A percentile compares a stretch with the other conserved stretches of the same genome.
Conservation (phyloP, 1,139 yeast species). For the Sugiyamaella novakii region DNA sequence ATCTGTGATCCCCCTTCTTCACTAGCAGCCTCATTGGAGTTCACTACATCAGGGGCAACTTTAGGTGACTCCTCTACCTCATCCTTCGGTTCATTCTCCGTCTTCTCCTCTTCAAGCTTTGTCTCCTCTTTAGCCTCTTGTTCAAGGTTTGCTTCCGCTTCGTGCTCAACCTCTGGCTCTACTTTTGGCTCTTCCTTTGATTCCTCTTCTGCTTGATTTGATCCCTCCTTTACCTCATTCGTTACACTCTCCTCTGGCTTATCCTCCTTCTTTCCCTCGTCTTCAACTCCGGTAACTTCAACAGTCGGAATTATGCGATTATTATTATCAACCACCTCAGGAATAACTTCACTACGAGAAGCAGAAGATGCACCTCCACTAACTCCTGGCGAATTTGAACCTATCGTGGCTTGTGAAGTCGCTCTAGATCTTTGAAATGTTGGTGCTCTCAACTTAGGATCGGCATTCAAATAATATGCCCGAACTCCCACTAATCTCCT, state of each 20-base stretch:
- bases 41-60: no score
- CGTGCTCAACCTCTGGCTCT: slow-evolving; percentile 12
- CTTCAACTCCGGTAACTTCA: slow-evolving; percentile 11
- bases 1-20: no score
- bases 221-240: slow-evolving; percentile 13
- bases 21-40: neutral
- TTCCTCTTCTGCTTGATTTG: slow-evolving; percentile 25
- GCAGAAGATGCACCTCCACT: neutral
- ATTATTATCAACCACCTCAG: slow-evolving; percentile 3
- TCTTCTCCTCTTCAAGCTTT: no score
- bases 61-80: no score
- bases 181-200: slow-evolving; percentile 29
- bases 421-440: slow-evolving; percentile 38
- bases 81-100: no score
- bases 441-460: slow-evolving; percentile 42
- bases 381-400: slow-evolving; percentile 15
- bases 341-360: slow-evolving; percentile 9
- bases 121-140: slow-evolving; percentile 9
- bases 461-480: slow-evolving; percentile 52
- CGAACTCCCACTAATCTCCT: slow-evolving; percentile 91
- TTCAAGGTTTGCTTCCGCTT: neutral
- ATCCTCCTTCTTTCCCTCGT: slow-evolving; percentile 15
- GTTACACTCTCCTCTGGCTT: neutral
- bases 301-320: slow-evolving; percentile 10
- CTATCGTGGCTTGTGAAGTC: slow-evolving; percentile 33